A percentile compares a stretch with the other conserved stretches of the same genome.
These are phyloP conservation scores for Dianthus caryophyllus DNA, from an alignment of 148 eudicot genomes.

Conservation along the genomic window DNA sequence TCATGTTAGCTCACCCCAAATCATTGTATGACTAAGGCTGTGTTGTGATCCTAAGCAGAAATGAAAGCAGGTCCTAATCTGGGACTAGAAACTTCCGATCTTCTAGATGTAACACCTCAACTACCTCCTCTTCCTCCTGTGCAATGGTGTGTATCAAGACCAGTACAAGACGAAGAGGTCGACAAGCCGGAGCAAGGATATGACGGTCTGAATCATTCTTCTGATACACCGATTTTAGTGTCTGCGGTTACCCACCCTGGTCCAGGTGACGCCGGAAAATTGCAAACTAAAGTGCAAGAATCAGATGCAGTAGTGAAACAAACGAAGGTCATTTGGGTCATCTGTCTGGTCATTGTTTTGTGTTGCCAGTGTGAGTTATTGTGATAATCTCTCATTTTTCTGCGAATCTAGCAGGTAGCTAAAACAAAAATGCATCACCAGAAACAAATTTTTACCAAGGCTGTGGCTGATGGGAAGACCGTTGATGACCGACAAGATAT, in stretches of 20 bases:
- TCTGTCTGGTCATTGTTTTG: conserved; percentile 2
- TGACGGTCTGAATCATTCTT: conserved; percentile 28
- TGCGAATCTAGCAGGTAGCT: conserved; percentile 34
- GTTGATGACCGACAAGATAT: conserved; percentile 67
- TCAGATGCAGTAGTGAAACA: conserved; percentile 22
- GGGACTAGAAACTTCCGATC: conserved; percentile 30
- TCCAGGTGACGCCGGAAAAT: conserved; percentile 33
- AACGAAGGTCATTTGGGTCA: conserved; percentile 38
- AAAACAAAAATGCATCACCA: conserved; percentile 33
- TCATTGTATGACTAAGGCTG: too few species aligned
- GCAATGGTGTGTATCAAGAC: conserved; percentile 58
- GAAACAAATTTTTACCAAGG: conserved; percentile 29
- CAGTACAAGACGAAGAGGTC: conserved; percentile 32
- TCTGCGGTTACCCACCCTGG: conserved; percentile 35
- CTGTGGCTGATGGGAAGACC: conserved; percentile 26
- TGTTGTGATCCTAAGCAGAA: conserved; percentile 29
- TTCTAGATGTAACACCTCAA: conserved; percentile 36
- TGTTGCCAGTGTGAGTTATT: neutral
- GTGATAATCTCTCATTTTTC: conserved; percentile 4
- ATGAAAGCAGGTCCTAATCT: conserved; percentile 22
- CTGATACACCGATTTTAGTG: conserved; percentile 28
- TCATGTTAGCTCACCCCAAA: too few species aligned
- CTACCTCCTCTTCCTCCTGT: conserved; percentile 93
- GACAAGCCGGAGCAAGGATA: conserved; percentile 21
- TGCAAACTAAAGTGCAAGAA: conserved; percentile 27